Base-by-base conservation (phyloP, 2,329 filamentous ascomycete species). In the Trichoderma breve region DNA sequence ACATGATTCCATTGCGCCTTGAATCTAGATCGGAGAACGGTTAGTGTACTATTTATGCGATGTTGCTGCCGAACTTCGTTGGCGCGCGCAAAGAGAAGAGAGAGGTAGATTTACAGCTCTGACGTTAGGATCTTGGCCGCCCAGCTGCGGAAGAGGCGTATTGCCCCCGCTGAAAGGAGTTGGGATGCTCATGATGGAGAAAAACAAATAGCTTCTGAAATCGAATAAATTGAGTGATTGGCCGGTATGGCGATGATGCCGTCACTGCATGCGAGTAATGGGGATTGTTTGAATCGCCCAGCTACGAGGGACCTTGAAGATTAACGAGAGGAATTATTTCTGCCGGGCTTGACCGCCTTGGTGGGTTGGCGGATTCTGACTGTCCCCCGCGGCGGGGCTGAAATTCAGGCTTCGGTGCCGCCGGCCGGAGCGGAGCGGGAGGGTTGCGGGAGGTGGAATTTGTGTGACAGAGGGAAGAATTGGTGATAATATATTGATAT, bases 1-100 rank as follows among this genome's bases (percentile, higher is more conserved):
- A 80, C 96, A 99, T 39, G 93, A 97, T 82, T 98, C 95, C 93
- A 98, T 97, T 57, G 90, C 89, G 28, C 86, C 83, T 86, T 94
- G 90, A 85, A 97, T 92, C 93, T 96, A 62, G 3, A 36, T 18
- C 34, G 75, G 39, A 68, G 28, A 5, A 53, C 55, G 36, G 69
- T 58, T 62, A 68, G 32, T 18, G 9, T 8, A 51, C 74, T 11
- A 21, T 43, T 12, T 7, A 51, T 24, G 18, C 43, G n/a, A 18
- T 26, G n/a, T 12, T 4, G 26, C 12, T 12, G 12, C 9, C 12
- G 55, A 57, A 26, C 15, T 24, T 21, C 18, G 61, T 36, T n/a
- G 51, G 21, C 18, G 53, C 18, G 53, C 51, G 26, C 15, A 21
- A 36, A 57, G 15, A 43, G 30, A 47, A 30, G 28, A 36, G 6